Conservation (phyloP, 257 asterid species). For the Sherardia arvensis region DNA sequence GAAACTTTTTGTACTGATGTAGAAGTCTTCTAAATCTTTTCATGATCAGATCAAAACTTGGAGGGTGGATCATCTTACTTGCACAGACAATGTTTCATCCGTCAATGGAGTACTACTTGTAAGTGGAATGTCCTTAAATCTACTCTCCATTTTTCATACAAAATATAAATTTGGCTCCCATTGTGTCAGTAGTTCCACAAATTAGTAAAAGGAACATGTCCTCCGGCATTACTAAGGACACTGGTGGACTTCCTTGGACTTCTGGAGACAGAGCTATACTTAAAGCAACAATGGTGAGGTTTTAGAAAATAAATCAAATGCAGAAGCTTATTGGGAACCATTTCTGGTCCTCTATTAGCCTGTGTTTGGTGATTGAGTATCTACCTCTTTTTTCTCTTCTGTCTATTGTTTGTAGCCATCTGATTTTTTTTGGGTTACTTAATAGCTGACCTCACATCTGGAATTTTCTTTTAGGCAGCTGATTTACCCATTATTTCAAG, state of each 20-base stretch:
- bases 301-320: not conserved
- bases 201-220: constrained; percentile 14
- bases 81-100: not conserved
- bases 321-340: not conserved
- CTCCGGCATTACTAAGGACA: constrained; percentile 14
- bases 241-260: constrained; percentile 27
- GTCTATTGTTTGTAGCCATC: not conserved
- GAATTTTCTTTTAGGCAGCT: constrained; percentile 29
- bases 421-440: not conserved
- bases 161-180: constrained; percentile 5
- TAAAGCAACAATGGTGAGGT: constrained; percentile 22
- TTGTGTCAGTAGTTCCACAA: constrained; percentile 17
- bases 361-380: not conserved
- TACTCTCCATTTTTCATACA: not conserved
- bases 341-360: not conserved
- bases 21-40: not conserved
- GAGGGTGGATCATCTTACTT: constrained; percentile 19
- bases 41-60: constrained; percentile 15
- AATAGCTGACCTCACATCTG: constrained; percentile 11
- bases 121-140: not conserved
- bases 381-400: not conserved
- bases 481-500: constrained; percentile 29
- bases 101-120: constrained; percentile 14
- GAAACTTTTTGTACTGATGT: not conserved
- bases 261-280: constrained; percentile 13